Percentiles rank a stretch among this genome's conserved stretches.
Conservation (phyloP, 805 yeast species). For the Candida ulmi region DNA sequence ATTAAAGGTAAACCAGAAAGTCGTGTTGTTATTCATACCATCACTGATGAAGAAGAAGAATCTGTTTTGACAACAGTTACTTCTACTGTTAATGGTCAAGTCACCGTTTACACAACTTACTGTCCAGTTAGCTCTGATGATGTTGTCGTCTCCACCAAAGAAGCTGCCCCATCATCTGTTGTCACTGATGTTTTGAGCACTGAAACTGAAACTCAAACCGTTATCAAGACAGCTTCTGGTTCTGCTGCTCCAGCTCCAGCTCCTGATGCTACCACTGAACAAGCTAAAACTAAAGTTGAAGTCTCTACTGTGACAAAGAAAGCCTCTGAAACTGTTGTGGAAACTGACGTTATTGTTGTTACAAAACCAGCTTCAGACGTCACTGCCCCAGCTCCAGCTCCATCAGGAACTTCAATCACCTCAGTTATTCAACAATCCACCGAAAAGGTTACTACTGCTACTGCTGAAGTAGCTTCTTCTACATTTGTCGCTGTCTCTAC, state of each 20-base stretch:
- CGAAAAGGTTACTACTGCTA: too few relatives aligned
- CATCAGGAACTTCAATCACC: too few relatives aligned
- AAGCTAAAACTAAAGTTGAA: neutral
- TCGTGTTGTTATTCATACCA: conserved; percentile 1
- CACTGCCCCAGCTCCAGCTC: too few relatives aligned
- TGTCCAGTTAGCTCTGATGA: neutral
- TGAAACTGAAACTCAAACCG: neutral
- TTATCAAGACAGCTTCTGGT: neutral
- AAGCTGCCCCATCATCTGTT: neutral
- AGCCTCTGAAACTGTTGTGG: too few relatives aligned
- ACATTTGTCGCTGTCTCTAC: conserved; percentile 5
- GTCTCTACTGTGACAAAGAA: too few relatives aligned
- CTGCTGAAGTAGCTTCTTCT: conserved; percentile 7
- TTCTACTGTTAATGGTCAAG: neutral
- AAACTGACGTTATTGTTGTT: neutral
- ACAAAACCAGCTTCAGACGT: neutral
- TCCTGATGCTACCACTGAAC: neutral
- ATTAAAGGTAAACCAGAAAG: neutral
- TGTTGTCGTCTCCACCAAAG: too few relatives aligned
- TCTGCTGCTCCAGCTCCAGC: neutral
- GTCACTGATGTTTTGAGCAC: too few relatives aligned
- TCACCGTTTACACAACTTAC: neutral
- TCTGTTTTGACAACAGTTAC: neutral
- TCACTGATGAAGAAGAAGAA: conserved; percentile 64
- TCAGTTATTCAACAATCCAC: too few relatives aligned